Conservation (phyloP, 1,139 yeast genomes). For the Scheffersomyces parashehatae region DNA sequence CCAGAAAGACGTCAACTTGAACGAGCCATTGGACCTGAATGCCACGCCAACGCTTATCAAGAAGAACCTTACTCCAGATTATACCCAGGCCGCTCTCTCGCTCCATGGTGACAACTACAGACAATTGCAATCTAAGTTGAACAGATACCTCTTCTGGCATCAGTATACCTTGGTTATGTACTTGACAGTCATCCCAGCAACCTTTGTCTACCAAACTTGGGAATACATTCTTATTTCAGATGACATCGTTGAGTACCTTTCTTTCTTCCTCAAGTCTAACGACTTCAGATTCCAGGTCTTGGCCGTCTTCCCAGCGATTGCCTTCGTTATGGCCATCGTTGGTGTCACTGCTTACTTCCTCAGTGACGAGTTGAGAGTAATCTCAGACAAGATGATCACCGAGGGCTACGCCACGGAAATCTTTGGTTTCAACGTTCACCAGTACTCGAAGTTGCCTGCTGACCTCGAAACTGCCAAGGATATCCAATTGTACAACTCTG, state of each 20-base stretch:
- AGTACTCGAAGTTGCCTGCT: conserved; percentile 38
- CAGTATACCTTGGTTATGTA: conserved; percentile 36
- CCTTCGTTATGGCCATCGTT: conserved; percentile 23
- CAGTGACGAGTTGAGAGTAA: conserved; percentile 47
- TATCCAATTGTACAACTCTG: conserved; percentile 27
- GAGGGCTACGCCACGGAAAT: conserved; percentile 36
- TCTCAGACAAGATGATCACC: conserved; percentile 42
- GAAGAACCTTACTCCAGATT: conserved; percentile 52
- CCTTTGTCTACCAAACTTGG: conserved; percentile 29
- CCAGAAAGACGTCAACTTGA: conserved; percentile 52
- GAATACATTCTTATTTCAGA: conserved; percentile 40
- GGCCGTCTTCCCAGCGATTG: conserved; percentile 27
- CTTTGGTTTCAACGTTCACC: conserved; percentile 56
- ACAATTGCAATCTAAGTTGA: conserved; percentile 55
- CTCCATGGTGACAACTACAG: conserved; percentile 65
- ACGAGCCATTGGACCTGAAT: conserved; percentile 52
- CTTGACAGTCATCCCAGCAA: conserved; percentile 18
- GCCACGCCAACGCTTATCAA: conserved; percentile 51
- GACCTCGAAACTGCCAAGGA: conserved; percentile 20
- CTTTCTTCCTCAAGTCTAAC: conserved; percentile 19
- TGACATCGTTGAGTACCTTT: conserved; percentile 34
- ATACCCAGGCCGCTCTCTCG: conserved; percentile 59
- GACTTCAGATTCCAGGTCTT: conserved; percentile 29
- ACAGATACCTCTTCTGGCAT: conserved; percentile 50
- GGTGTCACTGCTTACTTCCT: conserved; percentile 36